phyloP scores from a whole-genome alignment of 352 stramenopile species.

The Phytophthora europaea region DNA sequence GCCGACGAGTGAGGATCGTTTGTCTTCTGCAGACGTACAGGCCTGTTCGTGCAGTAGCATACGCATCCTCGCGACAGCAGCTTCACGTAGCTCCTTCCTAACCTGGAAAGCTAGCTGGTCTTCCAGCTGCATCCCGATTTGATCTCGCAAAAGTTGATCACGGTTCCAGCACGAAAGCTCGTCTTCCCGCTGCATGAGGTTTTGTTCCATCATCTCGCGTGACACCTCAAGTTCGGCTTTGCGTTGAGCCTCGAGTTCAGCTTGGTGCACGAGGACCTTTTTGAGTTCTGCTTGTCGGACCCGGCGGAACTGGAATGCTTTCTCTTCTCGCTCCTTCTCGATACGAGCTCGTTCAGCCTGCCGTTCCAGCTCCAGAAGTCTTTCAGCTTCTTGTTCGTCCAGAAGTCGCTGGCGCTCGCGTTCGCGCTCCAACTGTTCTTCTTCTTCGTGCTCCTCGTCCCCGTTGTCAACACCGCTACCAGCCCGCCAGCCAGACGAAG shows the following conservation, averaged over 20 bases:
- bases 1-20: conserved; percentile 40
- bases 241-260: conserved; percentile 59
- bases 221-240: conserved; percentile 45
- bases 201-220: conserved; percentile 29
- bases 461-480: conserved; percentile 78
- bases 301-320: conserved; percentile 56
- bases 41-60: conserved; percentile 53
- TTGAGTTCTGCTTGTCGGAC: conserved; percentile 64
- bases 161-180: conserved; percentile 37
- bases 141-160: conserved; percentile 44
- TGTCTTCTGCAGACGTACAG: conserved; percentile 63
- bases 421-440: conserved; percentile 70
- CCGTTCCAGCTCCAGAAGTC: conserved; percentile 61
- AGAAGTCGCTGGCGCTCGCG: conserved; percentile 65
- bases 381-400: conserved; percentile 70
- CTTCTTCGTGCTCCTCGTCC: conserved; percentile 79
- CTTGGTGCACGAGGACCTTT: conserved; percentile 66
- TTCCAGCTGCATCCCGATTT: conserved; percentile 54
- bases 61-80: conserved; percentile 40
- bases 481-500: conserved; percentile 54
- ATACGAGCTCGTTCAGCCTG: conserved; percentile 57
- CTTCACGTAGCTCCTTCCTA: conserved; percentile 41
- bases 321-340: conserved; percentile 77
- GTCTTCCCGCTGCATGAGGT: conserved; percentile 55
- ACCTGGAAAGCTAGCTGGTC: conserved; percentile 42